phyloP scores from a whole-genome alignment of 2,329 filamentous ascomycete genomes.

The Venturia aucupariae region DNA sequence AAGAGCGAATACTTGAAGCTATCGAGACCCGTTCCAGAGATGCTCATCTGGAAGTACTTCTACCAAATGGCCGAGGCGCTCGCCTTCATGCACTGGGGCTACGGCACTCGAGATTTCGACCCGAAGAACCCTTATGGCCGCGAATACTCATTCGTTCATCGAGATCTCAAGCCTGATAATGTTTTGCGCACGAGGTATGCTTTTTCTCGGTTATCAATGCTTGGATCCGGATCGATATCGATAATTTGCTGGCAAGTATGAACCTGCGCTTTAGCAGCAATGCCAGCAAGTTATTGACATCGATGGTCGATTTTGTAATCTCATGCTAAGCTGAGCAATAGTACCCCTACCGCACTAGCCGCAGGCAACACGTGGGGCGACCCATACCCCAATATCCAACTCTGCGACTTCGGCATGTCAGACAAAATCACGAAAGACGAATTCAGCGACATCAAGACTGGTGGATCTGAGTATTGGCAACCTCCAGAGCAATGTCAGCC shows the following conservation, averaged over 20 bases:
- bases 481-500: slow-evolving; percentile 10
- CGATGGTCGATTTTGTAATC: not conserved
- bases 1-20: slow-evolving; percentile 5
- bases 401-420: slow-evolving; percentile 10
- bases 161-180: slow-evolving; percentile 9
- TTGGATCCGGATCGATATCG: not conserved
- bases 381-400: not conserved
- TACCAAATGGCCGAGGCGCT: slow-evolving; percentile 9
- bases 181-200: slow-evolving; percentile 9
- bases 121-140: not conserved
- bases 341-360: not conserved
- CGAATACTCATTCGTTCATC: slow-evolving; percentile 8
- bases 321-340: not conserved
- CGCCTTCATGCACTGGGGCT: slow-evolving; percentile 7
- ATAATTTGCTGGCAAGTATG: not conserved
- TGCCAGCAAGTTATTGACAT: not conserved
- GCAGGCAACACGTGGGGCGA: not conserved
- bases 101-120: not conserved
- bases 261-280: not conserved
- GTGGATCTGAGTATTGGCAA: slow-evolving; percentile 13
- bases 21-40: not conserved
- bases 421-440: not conserved
- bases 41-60: slow-evolving; percentile 9
- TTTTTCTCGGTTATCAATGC: not conserved
- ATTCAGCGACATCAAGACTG: not conserved